Evolutionary conservation across 2,329 filamentous ascomycete species (phyloP), one percentile per base, ranked within the genome.

Genomic region (Fusarium redolens): DNA sequence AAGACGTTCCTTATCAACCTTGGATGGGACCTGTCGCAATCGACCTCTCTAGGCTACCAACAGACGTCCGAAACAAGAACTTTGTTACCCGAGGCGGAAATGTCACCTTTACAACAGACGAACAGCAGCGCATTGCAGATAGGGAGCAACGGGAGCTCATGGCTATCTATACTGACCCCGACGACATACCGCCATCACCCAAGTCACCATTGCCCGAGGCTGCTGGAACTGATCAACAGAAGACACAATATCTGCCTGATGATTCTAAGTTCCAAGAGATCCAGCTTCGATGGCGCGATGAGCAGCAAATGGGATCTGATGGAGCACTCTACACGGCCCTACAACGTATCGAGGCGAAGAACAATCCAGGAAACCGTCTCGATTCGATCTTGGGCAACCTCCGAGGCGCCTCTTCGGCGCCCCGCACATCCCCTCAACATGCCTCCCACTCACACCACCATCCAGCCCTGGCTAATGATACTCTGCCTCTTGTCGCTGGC

Each of bases 131-230:
- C 30, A 90, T 91, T 78, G 83, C 84, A 11, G 85, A 88, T 51
- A 87, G 89, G 31, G 90, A 91, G 76, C 86, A 85, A 51, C 84
- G 84, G 15, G 89, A 90, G 74, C 83, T 92, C 38, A 90, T 92
- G 86, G 87, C 83, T n/a, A 83, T 90, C 48, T 91, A 91, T 74
- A 85, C 85, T 4, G 85, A 86, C 52, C 75, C 81, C 3, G 82
- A 84, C 7, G 88, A 90, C 68, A 89, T 90, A 52, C 89, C 89
- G 4, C 81, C 85, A 5, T 87, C 87, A 7, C 88, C 89, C 17
- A 87, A 87, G 75, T 90, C 88, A 17, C 88, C 89, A 0, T 79
- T 79, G 3, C 80, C 77, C 12, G 85, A 85, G 72, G 63, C 72
- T 6, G 62, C 72, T 41, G 62, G 70, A 68, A 68, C 70, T 37